Percentiles rank a stretch among this genome's conserved stretches.
Conservation (phyloP, 345 rosid genomes). For the Salix purpurea region DNA sequence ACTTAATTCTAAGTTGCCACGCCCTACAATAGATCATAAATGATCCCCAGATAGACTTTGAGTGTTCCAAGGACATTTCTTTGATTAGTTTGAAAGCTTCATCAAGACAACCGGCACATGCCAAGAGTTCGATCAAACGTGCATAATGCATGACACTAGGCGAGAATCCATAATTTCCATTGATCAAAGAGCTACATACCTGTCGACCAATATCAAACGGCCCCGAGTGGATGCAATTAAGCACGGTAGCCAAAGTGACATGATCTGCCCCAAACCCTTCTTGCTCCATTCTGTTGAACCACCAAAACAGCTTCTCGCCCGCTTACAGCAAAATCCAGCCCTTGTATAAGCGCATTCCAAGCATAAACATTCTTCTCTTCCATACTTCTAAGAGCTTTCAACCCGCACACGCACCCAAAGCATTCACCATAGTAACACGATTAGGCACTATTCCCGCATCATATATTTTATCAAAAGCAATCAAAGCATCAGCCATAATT, state of each 20-base stretch:
- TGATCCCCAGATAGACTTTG: constrained; percentile 53
- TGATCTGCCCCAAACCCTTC: constrained; percentile 39
- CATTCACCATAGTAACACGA: constrained; percentile 59
- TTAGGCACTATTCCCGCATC: constrained; percentile 43
- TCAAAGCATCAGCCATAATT: constrained; percentile 40
- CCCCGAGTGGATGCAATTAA: constrained; percentile 53
- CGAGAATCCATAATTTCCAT: constrained; percentile 41
- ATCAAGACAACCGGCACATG: constrained; percentile 34
- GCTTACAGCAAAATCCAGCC: constrained; percentile 43
- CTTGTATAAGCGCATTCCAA: constrained; percentile 50
- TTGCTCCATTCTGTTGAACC: constrained; percentile 43
- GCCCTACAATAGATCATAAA: constrained; percentile 39
- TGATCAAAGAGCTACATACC: constrained; percentile 38
- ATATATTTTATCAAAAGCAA: constrained; percentile 52
- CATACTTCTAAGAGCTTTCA: constrained; percentile 39
- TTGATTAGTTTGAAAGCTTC: constrained; percentile 38
- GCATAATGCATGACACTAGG: constrained; percentile 48
- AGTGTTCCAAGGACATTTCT: constrained; percentile 48
- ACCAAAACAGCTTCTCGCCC: constrained; percentile 43
- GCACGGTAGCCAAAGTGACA: constrained; percentile 45
- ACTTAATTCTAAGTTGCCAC: constrained; percentile 39
- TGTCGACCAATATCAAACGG: constrained; percentile 33
- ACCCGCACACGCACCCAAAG: constrained; percentile 39
- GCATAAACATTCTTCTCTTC: constrained; percentile 40
- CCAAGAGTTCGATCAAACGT: constrained; percentile 43